Base-by-base conservation (phyloP, 805 yeast species). In the Saturnispora zaruensis region DNA sequence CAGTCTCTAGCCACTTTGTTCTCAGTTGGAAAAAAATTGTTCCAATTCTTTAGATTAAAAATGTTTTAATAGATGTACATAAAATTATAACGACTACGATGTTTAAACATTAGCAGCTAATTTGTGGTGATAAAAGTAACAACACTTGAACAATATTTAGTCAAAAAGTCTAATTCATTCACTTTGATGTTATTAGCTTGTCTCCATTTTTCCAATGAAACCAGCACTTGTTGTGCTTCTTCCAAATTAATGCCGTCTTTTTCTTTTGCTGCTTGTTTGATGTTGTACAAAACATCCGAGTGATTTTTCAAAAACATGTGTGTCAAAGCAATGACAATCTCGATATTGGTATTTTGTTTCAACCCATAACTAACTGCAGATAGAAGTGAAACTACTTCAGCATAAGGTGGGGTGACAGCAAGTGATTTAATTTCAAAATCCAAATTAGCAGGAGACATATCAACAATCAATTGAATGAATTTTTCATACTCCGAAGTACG, bases 371-470 rank as follows among this genome's bases (percentile, higher is more conserved):
- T 70, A 55, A 93, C 61, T 0, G 95, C 90, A n/a, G 71, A 66
- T 13, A 89, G 70, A 56, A 91, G 88, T 53, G 70, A 65, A 0
- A 75, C 62, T 57, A 89, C 64, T 67, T 91, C 97, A 9, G 60
- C 57, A 58, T 78, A 77, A 14, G 95, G 95, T 20, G 82, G 79
- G 45, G 74, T 68, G 2, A 83, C 64, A 56, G 80, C 76, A 54
- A 93, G 65, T 2, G 96, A 84, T 59, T 95, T 80, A 51, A 93
- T 80, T 65, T 93, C 99, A 51, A 93, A 66, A 63, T 93, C 98
- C 24, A 88, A 74, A 2, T 77, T 67, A 1, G 96, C 74, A 4
- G 97, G 96, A 0, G 96, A 74, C 34, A 87, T 74, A 2, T 63
- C 60, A 8, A 80, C 70, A 30, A 93, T 63, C 58, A 71, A 76